Conservation (phyloP, 495 filamentous ascomycete species). For the Podospora anserina region DNA sequence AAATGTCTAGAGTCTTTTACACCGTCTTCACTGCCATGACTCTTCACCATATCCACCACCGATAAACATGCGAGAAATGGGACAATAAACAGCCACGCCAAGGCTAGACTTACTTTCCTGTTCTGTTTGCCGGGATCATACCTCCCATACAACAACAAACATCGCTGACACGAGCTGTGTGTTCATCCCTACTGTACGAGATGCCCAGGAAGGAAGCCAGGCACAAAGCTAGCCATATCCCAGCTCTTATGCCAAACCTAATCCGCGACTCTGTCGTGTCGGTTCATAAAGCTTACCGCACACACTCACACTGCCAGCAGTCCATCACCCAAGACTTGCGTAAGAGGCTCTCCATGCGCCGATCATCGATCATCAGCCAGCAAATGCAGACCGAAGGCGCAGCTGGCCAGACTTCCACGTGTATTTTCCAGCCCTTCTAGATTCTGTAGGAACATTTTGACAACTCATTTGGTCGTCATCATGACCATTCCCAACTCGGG, state of each 20-base stretch:
- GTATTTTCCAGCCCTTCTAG: not conserved
- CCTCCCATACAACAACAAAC: not conserved
- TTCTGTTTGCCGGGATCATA: not conserved
- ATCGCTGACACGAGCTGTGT: slow-evolving; percentile 1
- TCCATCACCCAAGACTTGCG: not conserved
- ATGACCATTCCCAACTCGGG: not conserved
- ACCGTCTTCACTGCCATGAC: not conserved
- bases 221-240: not conserved
- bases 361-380: not conserved
- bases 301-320: not conserved
- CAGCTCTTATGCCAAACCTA: not conserved
- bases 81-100: not conserved
- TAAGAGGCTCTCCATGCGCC: not conserved
- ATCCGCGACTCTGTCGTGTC: not conserved
- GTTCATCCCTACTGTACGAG: not conserved
- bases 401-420: not conserved
- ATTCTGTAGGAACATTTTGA: not conserved
- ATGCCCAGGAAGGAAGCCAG: slow-evolving; percentile 7
- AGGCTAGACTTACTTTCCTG: not conserved
- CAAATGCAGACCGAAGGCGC: not conserved
- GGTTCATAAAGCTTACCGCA: not conserved
- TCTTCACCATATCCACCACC: not conserved
- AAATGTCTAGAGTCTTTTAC: not conserved
- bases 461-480: not conserved
- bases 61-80: not conserved